Conservation (phyloP, 2,329 filamentous ascomycete genomes). For the Metarhizium sp. region DNA sequence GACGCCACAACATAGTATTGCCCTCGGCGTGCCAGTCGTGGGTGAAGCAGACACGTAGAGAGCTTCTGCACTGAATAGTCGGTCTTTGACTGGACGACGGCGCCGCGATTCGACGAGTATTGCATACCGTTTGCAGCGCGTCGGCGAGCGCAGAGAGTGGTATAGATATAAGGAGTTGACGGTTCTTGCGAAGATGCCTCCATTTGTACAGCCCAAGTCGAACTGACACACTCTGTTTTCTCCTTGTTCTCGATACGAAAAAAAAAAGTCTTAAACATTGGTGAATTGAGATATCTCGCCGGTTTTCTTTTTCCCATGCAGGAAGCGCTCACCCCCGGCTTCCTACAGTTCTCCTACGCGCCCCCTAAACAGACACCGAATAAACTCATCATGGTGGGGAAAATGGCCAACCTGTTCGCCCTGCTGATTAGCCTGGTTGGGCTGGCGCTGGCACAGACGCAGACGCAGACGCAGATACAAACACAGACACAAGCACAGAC, state of each 20-base stretch:
- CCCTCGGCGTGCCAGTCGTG: no score
- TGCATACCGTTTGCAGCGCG: background rate
- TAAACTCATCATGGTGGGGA: constrained; percentile 1
- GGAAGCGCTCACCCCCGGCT: background rate
- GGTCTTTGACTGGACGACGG: no score
- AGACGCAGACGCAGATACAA: background rate
- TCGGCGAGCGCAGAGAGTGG: background rate
- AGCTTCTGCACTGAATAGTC: no score
- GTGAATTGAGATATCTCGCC: no score
- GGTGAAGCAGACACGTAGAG: background rate
- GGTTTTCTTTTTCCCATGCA: background rate
- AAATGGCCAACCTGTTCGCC: background rate
- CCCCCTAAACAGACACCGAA: background rate
- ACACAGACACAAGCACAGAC: background rate
- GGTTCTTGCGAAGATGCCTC: no score
- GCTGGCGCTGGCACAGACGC: constrained; percentile 2
- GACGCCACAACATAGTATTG: no score
- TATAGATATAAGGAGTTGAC: background rate
- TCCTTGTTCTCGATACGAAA: no score
- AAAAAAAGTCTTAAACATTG: no score
- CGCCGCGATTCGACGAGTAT: background rate
- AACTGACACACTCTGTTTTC: background rate
- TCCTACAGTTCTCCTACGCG: background rate
- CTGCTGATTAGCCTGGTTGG: background rate
- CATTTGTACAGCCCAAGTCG: no score